phyloP scores from a whole-genome alignment of 768 basidiomycete species.

The Goffeauzyma gilvescens region DNA sequence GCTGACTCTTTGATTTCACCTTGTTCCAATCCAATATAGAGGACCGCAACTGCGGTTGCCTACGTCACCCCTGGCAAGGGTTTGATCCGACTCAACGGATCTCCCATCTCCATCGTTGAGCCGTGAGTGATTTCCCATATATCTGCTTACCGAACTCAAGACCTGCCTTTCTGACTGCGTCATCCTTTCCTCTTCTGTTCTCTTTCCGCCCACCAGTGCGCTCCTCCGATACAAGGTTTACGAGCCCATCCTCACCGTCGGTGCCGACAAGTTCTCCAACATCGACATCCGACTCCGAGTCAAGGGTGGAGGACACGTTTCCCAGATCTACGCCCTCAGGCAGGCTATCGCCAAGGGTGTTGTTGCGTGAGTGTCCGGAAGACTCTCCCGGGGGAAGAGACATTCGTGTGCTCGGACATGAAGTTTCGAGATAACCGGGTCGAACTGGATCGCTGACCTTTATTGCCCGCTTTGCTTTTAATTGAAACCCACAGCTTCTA shows the following conservation, averaged over 20 bases:
- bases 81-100: constrained; percentile 87
- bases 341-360: constrained; percentile 97
- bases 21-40: constrained; percentile 4
- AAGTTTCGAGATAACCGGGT: neutral
- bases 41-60: constrained; percentile 97
- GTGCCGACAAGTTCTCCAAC: constrained; percentile 64
- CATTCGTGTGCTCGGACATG: neutral
- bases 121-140: constrained; percentile 35
- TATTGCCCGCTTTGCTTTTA: neutral
- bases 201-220: constrained; percentile 15
- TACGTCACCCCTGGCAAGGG: constrained; percentile 92
- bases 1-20: neutral
- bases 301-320: constrained; percentile 97
- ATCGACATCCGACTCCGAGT: constrained; percentile 95
- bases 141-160: neutral
- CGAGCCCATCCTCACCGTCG: constrained; percentile 84
- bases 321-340: constrained; percentile 95
- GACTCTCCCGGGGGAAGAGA: neutral
- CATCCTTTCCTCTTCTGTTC: neutral
- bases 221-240: constrained; percentile 96
- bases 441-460: constrained; percentile 2
- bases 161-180: neutral
- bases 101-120: constrained; percentile 84
- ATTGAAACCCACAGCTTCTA: constrained; percentile 44
- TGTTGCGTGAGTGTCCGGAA: constrained; percentile 49